A percentile compares a stretch with the other conserved stretches of the same genome.
These are phyloP conservation scores for Lentinula boryana DNA, from an alignment of 768 basidiomycete genomes.

Conservation along the genomic window DNA sequence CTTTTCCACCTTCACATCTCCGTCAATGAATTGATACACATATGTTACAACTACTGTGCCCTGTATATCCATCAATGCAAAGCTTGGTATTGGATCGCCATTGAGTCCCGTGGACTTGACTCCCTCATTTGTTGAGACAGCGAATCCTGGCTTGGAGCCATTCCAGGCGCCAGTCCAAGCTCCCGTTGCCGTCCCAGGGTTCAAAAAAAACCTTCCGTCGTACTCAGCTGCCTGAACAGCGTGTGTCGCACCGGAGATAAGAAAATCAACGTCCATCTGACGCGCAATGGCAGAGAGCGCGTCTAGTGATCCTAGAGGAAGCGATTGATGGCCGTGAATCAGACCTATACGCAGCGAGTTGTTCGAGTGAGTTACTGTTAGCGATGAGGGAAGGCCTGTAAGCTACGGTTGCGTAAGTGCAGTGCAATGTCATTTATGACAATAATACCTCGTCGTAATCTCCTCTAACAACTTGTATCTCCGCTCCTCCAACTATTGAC, in stretches of 20 bases:
- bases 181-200: slow-evolving; percentile 92
- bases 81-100: slow-evolving; percentile 83
- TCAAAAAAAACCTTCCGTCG: slow-evolving; percentile 90
- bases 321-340: slow-evolving; percentile 89
- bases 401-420: not conserved
- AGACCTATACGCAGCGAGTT: slow-evolving; percentile 86
- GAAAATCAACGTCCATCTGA: slow-evolving; percentile 97
- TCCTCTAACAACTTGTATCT: slow-evolving; percentile 87
- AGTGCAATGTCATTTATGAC: not conserved
- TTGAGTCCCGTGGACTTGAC: slow-evolving; percentile 18
- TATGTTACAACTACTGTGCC: slow-evolving; percentile 96
- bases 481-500: slow-evolving; percentile 71
- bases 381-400: slow-evolving; percentile 66
- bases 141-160: slow-evolving; percentile 33
- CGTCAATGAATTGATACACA: slow-evolving; percentile 91
- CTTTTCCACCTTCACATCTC: slow-evolving; percentile 91
- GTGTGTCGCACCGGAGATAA: slow-evolving; percentile 83
- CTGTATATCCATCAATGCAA: slow-evolving; percentile 97
- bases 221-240: slow-evolving; percentile 95
- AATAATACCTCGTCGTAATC: slow-evolving; percentile 88
- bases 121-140: not conserved
- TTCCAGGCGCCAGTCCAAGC: slow-evolving; percentile 82
- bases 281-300: slow-evolving; percentile 83
- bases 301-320: slow-evolving; percentile 90
- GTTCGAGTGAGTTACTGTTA: slow-evolving; percentile 60